Evolutionary conservation across 768 basidiomycete species (phyloP).

Genomic region (Hygrocybe punicea): DNA sequence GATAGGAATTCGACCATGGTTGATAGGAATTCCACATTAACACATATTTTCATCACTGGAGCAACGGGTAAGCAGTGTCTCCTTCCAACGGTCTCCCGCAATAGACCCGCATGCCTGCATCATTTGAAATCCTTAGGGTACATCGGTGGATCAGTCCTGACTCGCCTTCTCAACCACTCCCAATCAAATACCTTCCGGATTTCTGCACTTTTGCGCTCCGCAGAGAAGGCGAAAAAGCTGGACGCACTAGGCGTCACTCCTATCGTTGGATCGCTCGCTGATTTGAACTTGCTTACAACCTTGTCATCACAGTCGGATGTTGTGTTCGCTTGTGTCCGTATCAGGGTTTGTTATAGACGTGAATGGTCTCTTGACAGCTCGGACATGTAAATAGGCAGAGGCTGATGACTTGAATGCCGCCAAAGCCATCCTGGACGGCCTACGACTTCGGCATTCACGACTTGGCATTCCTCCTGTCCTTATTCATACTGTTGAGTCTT

Average conservation of each 20-base stretch:
- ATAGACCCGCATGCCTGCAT: background rate
- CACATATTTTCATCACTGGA: constrained; percentile 2
- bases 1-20: background rate
- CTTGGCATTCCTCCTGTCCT: constrained; percentile 46
- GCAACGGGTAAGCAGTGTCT: constrained; percentile 7
- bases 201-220: constrained; percentile 45
- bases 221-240: constrained; percentile 38
- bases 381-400: constrained; percentile 5
- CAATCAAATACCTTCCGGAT: constrained; percentile 41
- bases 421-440: constrained; percentile 48
- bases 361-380: background rate
- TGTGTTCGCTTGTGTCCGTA: constrained; percentile 41
- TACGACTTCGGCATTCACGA: constrained; percentile 44
- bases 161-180: constrained; percentile 45
- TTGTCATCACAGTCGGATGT: constrained; percentile 45
- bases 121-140: constrained; percentile 38
- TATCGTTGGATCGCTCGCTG: constrained; percentile 40
- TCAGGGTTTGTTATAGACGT: background rate
- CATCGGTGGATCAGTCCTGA: constrained; percentile 53
- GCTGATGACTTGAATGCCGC: constrained; percentile 45
- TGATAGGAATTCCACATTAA: background rate
- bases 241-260: constrained; percentile 35
- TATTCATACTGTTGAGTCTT: constrained; percentile 60
- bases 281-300: constrained; percentile 38
- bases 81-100: background rate